Percentiles rank a stretch among this genome's conserved stretches.
Conservation (phyloP, 75 land plant genomes). For the Selaginella moellendorffii region DNA sequence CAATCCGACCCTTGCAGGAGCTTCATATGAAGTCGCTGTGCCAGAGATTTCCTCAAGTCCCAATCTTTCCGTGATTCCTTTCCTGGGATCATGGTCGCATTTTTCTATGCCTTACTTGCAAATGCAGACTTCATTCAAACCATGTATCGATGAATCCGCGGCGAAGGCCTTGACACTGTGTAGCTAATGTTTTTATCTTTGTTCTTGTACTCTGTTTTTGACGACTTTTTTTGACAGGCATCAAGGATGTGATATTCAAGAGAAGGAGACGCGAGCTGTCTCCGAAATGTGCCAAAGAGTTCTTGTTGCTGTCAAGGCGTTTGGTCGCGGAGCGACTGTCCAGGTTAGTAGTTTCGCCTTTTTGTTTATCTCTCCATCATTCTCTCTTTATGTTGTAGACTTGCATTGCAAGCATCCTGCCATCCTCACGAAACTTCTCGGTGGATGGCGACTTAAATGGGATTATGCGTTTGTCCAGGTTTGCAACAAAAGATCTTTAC, state of each 20-base stretch:
- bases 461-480: slow-evolving; percentile 75
- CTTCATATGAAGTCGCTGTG: slow-evolving; percentile 46
- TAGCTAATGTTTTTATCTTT: slow-evolving; percentile 25
- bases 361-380: background rate
- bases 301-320: slow-evolving; percentile 57
- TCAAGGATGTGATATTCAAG: slow-evolving; percentile 69
- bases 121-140: slow-evolving; percentile 61
- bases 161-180: slow-evolving; percentile 66
- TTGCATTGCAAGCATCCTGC: slow-evolving; percentile 26
- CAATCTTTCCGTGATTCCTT: background rate
- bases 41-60: slow-evolving; percentile 41
- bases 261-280: slow-evolving; percentile 69
- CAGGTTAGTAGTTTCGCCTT: slow-evolving; percentile 34
- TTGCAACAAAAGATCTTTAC: background rate
- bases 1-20: slow-evolving; percentile 53
- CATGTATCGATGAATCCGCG: slow-evolving; percentile 63
- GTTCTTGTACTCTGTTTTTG: background rate
- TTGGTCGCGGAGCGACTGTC: slow-evolving; percentile 60
- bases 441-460: slow-evolving; percentile 74
- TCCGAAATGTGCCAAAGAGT: slow-evolving; percentile 76
- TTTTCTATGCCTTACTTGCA: slow-evolving; percentile 6
- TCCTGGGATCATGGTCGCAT: background rate
- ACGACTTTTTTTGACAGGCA: slow-evolving; percentile 29
- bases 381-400: slow-evolving; percentile 45
- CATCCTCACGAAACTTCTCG: slow-evolving; percentile 82